Conservation (phyloP, 441 rosid genomes). For the Viola pubescens region DNA sequence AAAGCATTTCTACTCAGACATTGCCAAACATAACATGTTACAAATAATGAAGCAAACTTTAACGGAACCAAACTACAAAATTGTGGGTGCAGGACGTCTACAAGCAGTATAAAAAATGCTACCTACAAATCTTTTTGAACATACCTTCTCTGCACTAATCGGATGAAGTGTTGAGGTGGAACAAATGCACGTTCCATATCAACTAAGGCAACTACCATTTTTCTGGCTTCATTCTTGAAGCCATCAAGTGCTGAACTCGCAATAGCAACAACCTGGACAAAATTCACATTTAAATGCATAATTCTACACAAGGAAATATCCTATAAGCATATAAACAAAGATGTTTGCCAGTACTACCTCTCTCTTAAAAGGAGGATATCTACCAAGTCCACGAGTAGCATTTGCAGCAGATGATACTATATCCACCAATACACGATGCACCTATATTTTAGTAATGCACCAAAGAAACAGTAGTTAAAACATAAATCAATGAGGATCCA, state of each 20-base stretch:
- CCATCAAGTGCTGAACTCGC: slow-evolving; percentile 82
- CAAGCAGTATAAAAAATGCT: too few species aligned
- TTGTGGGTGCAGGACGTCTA: too few species aligned
- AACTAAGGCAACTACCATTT: slow-evolving; percentile 92
- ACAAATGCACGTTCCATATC: slow-evolving; percentile 99
- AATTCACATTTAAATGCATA: slow-evolving; percentile 5
- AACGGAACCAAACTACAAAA: too few species aligned
- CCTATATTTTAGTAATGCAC: slow-evolving; percentile 33
- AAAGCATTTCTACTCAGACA: too few species aligned
- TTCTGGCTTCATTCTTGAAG: slow-evolving; percentile 79
- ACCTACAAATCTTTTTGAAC: not conserved
- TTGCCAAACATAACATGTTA: too few species aligned
- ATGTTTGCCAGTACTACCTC: slow-evolving; percentile 41
- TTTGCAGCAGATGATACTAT: slow-evolving; percentile 78
- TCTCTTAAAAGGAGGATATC: slow-evolving; percentile 95
- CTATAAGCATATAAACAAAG: slow-evolving; percentile 10
- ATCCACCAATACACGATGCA: slow-evolving; percentile 86
- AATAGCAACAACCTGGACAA: slow-evolving; percentile 66
- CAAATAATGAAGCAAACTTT: too few species aligned
- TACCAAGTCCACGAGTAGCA: slow-evolving; percentile 93
- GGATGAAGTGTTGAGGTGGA: slow-evolving; percentile 96
- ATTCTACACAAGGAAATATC: slow-evolving; percentile 1
- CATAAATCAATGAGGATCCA: not conserved
- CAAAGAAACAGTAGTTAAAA: slow-evolving; percentile 9
- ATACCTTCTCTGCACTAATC: slow-evolving; percentile 90